Evolutionary conservation across 169 alveolate species (phyloP).

Genomic region (Eimeria sp.): DNA sequence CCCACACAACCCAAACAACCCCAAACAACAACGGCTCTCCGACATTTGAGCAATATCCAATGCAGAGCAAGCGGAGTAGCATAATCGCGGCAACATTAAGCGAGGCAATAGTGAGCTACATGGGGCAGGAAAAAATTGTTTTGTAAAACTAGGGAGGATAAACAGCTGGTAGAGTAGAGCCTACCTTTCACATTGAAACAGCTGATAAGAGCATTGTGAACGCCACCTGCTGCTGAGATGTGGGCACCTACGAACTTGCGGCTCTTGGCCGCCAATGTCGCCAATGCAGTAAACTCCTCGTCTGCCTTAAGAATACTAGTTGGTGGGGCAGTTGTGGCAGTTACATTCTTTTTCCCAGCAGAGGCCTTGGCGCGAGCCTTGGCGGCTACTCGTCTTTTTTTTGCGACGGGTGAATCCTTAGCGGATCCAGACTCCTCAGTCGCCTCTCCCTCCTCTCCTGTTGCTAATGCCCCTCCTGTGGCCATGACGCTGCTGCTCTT

Average conservation of each 20-base stretch:
- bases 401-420: constrained; percentile 31
- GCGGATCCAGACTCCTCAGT: neutral
- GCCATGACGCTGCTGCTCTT: constrained; percentile 11
- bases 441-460: neutral
- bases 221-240: constrained; percentile 95
- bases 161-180: neutral
- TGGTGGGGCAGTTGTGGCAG: constrained; percentile 60
- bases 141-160: neutral
- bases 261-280: constrained; percentile 81
- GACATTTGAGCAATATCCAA: neutral
- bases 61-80: neutral
- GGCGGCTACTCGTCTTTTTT: constrained; percentile 49
- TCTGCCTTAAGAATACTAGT: constrained; percentile 43
- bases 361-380: constrained; percentile 43
- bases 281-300: constrained; percentile 79
- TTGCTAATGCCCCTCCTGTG: neutral
- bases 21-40: neutral
- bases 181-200: constrained; percentile 91
- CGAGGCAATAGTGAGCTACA: neutral
- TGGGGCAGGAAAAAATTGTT: neutral
- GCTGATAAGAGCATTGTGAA: constrained; percentile 90
- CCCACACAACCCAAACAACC: too few relatives aligned
- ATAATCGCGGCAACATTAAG: neutral
- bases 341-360: constrained; percentile 57
- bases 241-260: constrained; percentile 94